A percentile compares a stretch with the other conserved stretches of the same genome.
Conservation (phyloP, 257 asterid genomes). For the Knoxia roxburghii region DNA sequence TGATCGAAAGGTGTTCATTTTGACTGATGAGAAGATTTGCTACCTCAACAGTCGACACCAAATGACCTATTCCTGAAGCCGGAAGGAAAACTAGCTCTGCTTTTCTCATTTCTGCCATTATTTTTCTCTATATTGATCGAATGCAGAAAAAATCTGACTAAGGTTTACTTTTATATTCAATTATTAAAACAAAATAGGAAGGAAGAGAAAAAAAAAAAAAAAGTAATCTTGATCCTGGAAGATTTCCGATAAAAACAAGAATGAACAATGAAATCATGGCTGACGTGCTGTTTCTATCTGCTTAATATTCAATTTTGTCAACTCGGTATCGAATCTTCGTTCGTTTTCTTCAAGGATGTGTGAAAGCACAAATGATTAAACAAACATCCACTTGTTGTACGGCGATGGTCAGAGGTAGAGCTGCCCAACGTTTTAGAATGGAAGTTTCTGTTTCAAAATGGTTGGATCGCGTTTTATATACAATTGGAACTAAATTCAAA, state of each 20-base stretch:
- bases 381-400: too few species aligned
- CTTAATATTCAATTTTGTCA: neutral
- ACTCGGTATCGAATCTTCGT: neutral
- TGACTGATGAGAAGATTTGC: constrained; percentile 6
- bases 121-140: neutral
- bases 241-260: neutral
- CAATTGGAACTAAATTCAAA: too few species aligned
- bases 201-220: too few species aligned
- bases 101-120: constrained; percentile 8
- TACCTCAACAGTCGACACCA: neutral
- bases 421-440: too few species aligned
- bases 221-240: neutral
- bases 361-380: too few species aligned
- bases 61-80: constrained; percentile 1
- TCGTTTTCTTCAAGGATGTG: neutral
- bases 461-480: too few species aligned
- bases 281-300: neutral
- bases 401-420: too few species aligned
- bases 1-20: neutral
- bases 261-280: neutral
- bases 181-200: too few species aligned
- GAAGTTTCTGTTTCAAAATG: too few species aligned
- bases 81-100: constrained; percentile 12
- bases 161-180: too few species aligned
- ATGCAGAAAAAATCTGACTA: neutral